Evolutionary conservation across 73 alveolate genomes (phyloP), one percentile per base, ranked within the genome.

Genomic region (Strombidium stylifer): DNA sequence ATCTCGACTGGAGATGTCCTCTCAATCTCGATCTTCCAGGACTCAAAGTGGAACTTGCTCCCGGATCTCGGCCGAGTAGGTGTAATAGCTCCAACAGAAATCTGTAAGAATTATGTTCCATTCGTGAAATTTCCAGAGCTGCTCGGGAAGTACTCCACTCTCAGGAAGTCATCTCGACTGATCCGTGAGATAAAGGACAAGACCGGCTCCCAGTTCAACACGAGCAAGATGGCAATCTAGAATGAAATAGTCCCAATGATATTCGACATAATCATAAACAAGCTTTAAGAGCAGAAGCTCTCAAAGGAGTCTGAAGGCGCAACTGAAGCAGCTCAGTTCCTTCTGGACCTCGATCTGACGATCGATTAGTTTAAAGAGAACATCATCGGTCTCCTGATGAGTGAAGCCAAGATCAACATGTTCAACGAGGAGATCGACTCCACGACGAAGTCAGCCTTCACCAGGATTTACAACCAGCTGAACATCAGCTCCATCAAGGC

Each of bases 1-100:
- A 93, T 95, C 27, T 95, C 99, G 14, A 73, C 84, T 23, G 87
- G 98, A 20, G 99, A 95, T 79, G n/a, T 53, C 10, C 52, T 95
- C 8, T 66, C 65, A 37, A 90, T 64, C 40, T 82, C 60, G 59
- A 81, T 93, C 27, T 53, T 93, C 45, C 16, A 73, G 8, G 66
- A 86, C 47, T 73, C 82, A 82, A 88, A 93, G 49, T 95, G 99
- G 99, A 56, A 89, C 31, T 62, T 95, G 16, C 84, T 93, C 61
- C 97, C 97, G n/a, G 75, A 83, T 56, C 69, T 83, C 53, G 98
- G 96, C 4, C 79, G 85, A 18, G 81, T 84, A 67, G 64, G 94
- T 27, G 49, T 86, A n/a, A 74, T 94, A 31, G 86, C 86, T 31
- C 97, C 98, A 10, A 58, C 94, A 6, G 36, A 34, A 24, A 16